Conservation (phyloP, 2,329 filamentous ascomycete genomes). For the Pezicula neosporulosa region DNA sequence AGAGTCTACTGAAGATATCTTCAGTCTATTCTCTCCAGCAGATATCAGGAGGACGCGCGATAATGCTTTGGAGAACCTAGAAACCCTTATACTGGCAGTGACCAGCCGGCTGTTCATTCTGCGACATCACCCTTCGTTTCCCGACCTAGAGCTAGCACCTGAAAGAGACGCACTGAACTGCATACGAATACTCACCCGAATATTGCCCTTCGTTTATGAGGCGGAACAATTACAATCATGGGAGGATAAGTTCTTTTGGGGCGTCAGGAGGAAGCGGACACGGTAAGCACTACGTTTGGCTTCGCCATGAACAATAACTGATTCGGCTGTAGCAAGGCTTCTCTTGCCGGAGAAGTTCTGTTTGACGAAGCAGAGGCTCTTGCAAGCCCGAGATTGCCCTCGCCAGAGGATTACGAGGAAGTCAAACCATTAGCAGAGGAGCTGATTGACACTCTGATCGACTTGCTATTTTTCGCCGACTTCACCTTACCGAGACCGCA, state of each 20-base stretch:
- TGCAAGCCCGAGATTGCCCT: constrained; percentile 38
- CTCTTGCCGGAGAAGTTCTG: constrained; percentile 70
- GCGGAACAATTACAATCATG: constrained; percentile 76
- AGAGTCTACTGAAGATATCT: constrained; percentile 92
- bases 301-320: constrained; percentile 18
- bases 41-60: constrained; percentile 89
- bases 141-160: constrained; percentile 76
- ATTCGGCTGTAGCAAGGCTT: constrained; percentile 45
- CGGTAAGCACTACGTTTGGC: constrained; percentile 16
- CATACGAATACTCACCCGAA: constrained; percentile 81
- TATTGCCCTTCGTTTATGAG: constrained; percentile 91
- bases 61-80: constrained; percentile 78
- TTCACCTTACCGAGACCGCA: constrained; percentile 77
- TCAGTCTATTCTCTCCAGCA: constrained; percentile 87
- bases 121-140: constrained; percentile 87
- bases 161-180: constrained; percentile 93
- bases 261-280: constrained; percentile 66
- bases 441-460: constrained; percentile 83
- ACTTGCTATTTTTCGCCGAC: constrained; percentile 87
- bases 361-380: constrained; percentile 71
- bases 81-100: constrained; percentile 80
- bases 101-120: constrained; percentile 80
- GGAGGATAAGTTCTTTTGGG: constrained; percentile 96
- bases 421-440: constrained; percentile 88
- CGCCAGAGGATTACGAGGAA: constrained; percentile 68